A percentile compares a stretch with the other conserved stretches of the same genome.
phyloP scores from a whole-genome alignment of 2,329 filamentous ascomycete genomes.

The Achaetomium macrosporum region DNA sequence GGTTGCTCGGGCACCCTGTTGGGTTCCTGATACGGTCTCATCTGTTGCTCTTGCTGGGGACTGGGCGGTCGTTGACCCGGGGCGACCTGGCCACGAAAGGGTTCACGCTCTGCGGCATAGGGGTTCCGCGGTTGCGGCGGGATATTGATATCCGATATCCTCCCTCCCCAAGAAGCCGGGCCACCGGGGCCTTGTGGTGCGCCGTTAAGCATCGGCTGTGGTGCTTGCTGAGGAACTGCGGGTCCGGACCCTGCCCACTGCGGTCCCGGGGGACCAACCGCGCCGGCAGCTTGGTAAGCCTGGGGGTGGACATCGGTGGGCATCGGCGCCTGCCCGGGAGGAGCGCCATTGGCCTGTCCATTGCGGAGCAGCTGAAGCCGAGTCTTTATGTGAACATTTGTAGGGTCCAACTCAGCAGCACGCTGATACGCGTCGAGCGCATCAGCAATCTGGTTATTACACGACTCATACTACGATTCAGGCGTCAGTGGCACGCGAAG shows the following conservation, averaged over 20 bases:
- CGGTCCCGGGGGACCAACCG: conserved; percentile 77
- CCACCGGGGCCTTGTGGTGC: conserved; percentile 52
- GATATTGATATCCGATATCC: conserved; percentile 73
- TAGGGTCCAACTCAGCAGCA: conserved; percentile 87
- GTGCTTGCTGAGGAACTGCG: conserved; percentile 36
- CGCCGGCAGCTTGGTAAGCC: conserved; percentile 77
- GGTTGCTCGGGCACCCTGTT: conserved; percentile 43
- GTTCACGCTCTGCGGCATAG: conserved; percentile 67
- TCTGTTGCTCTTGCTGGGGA: conserved; percentile 66
- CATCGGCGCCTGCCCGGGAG: conserved; percentile 72
- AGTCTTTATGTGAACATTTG: conserved; percentile 93
- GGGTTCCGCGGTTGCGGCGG: conserved; percentile 72
- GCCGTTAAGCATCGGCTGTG: conserved; percentile 29
- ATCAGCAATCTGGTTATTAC: conserved; percentile 97
- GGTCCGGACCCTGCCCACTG: conserved; percentile 81
- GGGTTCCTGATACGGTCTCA: conserved; percentile 63
- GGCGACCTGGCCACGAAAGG: conserved; percentile 60
- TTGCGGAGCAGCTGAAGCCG: conserved; percentile 83
- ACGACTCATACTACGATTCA: conserved; percentile 76
- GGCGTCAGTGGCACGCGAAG: conserved; percentile 11
- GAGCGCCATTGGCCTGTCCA: conserved; percentile 65
- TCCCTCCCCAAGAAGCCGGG: conserved; percentile 49
- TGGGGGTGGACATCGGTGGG: conserved; percentile 95
- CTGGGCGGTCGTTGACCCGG: conserved; percentile 67
- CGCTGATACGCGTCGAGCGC: conserved; percentile 92